These are phyloP conservation scores for Eragrostis curvula DNA, from an alignment of 176 grass and related monocot genomes.

Conservation along the genomic window DNA sequence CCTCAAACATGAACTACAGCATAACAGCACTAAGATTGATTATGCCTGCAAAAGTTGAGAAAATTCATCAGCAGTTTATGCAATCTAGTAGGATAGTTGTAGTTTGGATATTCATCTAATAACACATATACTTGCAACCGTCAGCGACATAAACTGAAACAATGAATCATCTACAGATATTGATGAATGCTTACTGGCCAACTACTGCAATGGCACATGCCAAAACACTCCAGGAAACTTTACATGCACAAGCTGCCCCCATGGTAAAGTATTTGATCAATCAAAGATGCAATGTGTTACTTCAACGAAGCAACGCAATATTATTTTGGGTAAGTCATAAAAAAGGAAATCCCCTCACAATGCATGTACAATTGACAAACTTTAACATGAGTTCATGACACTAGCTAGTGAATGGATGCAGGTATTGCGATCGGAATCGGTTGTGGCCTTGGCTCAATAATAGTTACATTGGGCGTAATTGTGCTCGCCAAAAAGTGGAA, in stretches of 20 bases:
- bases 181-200: conserved; percentile 22
- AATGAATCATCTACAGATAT: conserved; percentile 11
- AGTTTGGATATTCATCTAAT: no score
- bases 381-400: neutral
- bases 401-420: neutral
- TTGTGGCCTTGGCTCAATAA: conserved; percentile 19
- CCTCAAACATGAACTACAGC: no score
- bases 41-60: no score
- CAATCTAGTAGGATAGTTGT: no score
- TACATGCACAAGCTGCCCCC: neutral
- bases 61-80: neutral
- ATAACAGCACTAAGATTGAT: no score
- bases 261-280: conserved; percentile 7
- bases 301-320: neutral
- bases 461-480: neutral
- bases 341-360: no score
- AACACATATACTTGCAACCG: no score
- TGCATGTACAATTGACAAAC: neutral
- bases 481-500: conserved; percentile 14
- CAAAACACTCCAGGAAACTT: neutral
- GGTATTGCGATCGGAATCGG: conserved; percentile 23
- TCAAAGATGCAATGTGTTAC: neutral
- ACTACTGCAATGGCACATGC: conserved; percentile 23
- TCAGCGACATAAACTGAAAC: no score
- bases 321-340: no score